Percentiles rank a stretch among this genome's conserved stretches.
phyloP scores from a whole-genome alignment of 73 alveolate genomes.

The Loxodes magnus region DNA sequence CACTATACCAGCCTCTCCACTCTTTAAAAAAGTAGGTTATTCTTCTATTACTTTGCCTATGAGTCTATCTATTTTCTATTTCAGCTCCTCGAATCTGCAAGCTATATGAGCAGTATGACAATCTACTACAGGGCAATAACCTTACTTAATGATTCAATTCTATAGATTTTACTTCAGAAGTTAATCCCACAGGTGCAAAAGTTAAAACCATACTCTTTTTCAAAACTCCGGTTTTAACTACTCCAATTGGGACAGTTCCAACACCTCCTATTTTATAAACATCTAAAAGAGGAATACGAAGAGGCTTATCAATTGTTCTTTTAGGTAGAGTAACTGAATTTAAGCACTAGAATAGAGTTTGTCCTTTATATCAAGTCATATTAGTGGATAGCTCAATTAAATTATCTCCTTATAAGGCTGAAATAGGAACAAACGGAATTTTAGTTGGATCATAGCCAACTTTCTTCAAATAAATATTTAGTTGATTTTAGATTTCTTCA shows the following conservation, averaged over 20 bases:
- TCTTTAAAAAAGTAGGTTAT: too few relatives aligned
- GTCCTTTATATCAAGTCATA: conserved; percentile 70
- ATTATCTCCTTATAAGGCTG: conserved; percentile 62
- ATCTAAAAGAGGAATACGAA: conserved; percentile 86
- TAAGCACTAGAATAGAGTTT: conserved; percentile 68
- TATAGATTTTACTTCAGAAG: conserved; percentile 72
- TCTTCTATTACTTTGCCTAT: too few relatives aligned
- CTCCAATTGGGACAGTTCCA: conserved; percentile 93
- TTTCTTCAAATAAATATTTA: conserved; percentile 47
- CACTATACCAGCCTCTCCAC: too few relatives aligned
- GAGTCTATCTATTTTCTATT: too few relatives aligned
- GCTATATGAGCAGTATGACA: too few relatives aligned
- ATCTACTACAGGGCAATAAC: too few relatives aligned
- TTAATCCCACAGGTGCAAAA: conserved; percentile 71
- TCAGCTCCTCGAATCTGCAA: too few relatives aligned
- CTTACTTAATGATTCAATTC: conserved; percentile 74
- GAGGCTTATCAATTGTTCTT: conserved; percentile 86
- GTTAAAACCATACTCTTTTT: conserved; percentile 77
- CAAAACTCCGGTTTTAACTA: conserved; percentile 92
- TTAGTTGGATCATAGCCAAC: conserved; percentile 40
- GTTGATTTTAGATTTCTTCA: conserved; percentile 31
- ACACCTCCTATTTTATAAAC: conserved; percentile 89
- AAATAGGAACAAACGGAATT: conserved; percentile 56
- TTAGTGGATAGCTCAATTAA: conserved; percentile 34
- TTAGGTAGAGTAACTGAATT: conserved; percentile 79